Evolutionary conservation across 495 filamentous ascomycete species (phyloP), one percentile per base, ranked within the genome.

Genomic region (Podospora conica): DNA sequence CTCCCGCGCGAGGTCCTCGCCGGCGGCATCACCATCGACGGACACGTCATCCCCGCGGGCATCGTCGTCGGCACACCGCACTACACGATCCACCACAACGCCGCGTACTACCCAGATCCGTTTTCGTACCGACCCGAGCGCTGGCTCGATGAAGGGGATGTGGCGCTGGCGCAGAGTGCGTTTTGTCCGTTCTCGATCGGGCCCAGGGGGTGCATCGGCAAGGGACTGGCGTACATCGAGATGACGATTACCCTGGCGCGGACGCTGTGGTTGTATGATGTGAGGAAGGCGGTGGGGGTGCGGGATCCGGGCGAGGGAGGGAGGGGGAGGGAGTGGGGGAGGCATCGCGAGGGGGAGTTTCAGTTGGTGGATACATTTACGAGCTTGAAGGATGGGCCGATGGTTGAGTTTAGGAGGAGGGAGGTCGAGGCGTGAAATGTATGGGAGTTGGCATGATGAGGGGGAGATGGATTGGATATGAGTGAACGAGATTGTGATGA

Each of bases 1-100:
- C 73, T 90, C 0, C 86, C 87, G 1, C 85, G 90, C 40, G 79
- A 84, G 67, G 88, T 91, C 6, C 79, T 87, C 3, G 62, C 78
- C 0, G 89, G 88, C 55, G 89, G 89, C 15, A 76, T 83, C 5
- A 79, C 75, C 18, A 80, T 91, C 65, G 82, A 84, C 66, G 84
- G 82, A 55, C 74, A 84, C 33, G 73, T 68, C 61, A 70, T 90
- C 23, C 86, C 87, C 1, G 77, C 69, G 0, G 86, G 86, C 18
- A 78, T 73, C 0, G 77, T 84, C 31, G 78, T 88, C 22, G 86
- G 83, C 54, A 82, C 80, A 0, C 79, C 84, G 1, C 77, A 81
- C 64, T 88, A 85, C 68, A 71, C 83, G 7, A 77, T 88, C 65
- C 84, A 88, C 55, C 84, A 85, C 68, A 83, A 87, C 71, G 64